A percentile compares a stretch with the other conserved stretches of the same genome.
phyloP scores from a whole-genome alignment of 352 stramenopile species.

The Phytopythium mirpurense region DNA sequence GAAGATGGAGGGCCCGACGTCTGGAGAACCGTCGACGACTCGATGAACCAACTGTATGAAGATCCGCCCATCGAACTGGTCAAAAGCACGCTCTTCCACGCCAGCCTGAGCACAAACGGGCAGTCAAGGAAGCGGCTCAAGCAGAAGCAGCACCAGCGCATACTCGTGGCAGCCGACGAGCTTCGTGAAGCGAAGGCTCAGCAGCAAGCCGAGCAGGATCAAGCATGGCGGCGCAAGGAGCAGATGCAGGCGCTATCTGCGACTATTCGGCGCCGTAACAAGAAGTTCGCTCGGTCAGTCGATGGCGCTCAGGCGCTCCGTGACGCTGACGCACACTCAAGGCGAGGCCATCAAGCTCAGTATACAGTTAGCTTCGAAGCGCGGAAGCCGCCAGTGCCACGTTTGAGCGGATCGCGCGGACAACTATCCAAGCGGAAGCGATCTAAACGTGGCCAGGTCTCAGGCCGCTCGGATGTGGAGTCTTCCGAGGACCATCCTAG shows the following conservation, averaged over 20 bases:
- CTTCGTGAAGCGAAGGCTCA: constrained; percentile 30
- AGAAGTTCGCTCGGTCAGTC: constrained; percentile 10
- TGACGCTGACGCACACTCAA: background rate
- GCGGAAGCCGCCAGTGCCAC: constrained; percentile 52
- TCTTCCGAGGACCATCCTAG: background rate
- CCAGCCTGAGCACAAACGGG: background rate
- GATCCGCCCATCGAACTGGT: constrained; percentile 47
- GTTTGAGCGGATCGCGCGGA: constrained; percentile 24
- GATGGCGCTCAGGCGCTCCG: background rate
- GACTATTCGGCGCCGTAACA: constrained; percentile 53
- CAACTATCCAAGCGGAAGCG: constrained; percentile 3
- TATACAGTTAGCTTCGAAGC: background rate
- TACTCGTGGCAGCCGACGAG: constrained; percentile 33
- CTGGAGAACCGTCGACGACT: constrained; percentile 25
- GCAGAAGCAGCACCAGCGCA: constrained; percentile 23
- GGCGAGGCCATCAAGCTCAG: background rate
- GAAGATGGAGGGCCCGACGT: background rate
- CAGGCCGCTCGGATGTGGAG: background rate
- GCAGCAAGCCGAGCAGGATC: constrained; percentile 16
- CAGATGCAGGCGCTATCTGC: constrained; percentile 42
- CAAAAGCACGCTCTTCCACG: constrained; percentile 37
- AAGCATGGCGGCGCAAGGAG: constrained; percentile 32
- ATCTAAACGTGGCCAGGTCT: background rate
- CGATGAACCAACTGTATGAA: constrained; percentile 56
- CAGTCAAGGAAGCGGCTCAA: background rate